These are phyloP conservation scores for Chrysochromulina parva DNA, from an alignment of 78 protist genomes.

Conservation along the genomic window DNA sequence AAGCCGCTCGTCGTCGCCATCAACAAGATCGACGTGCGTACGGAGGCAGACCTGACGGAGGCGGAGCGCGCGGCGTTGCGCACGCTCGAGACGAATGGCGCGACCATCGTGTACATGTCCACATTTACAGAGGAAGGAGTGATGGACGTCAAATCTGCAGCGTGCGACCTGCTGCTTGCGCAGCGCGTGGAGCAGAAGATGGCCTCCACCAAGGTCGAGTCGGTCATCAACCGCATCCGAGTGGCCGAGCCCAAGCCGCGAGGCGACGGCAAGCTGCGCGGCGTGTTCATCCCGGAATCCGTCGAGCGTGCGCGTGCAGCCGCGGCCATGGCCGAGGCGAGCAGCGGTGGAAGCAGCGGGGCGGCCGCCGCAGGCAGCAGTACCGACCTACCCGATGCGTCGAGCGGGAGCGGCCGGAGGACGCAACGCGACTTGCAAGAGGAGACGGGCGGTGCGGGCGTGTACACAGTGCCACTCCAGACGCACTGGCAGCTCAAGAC, in stretches of 20 bases:
- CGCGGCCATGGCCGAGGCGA: not conserved
- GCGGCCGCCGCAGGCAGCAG: not conserved
- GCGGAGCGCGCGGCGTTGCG: conserved; percentile 62
- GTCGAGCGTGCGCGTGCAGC: not conserved
- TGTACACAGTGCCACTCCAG: conserved; percentile 32
- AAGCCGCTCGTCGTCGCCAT: conserved; percentile 95
- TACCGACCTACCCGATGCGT: not conserved
- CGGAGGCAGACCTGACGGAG: conserved; percentile 68
- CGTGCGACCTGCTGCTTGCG: conserved; percentile 90
- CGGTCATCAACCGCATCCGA: conserved; percentile 69
- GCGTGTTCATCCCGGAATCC: conserved; percentile 31
- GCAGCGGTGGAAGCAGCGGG: no score
- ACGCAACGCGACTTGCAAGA: conserved; percentile 49
- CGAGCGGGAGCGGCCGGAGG: not conserved
- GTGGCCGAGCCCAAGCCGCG: conserved; percentile 80
- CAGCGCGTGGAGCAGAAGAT: conserved; percentile 77
- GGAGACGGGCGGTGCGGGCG: conserved; percentile 76
- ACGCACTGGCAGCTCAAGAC: not conserved
- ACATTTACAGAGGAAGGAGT: conserved; percentile 32
- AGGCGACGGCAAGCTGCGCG: conserved; percentile 49
- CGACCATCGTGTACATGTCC: not conserved
- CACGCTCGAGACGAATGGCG: not conserved
- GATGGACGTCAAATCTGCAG: conserved; percentile 32
- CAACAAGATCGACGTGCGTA: conserved; percentile 87
- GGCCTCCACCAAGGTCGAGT: not conserved